These are phyloP conservation scores for Aspergillus incahuasiensis DNA, from an alignment of 495 filamentous ascomycete genomes.

Conservation along the genomic window DNA sequence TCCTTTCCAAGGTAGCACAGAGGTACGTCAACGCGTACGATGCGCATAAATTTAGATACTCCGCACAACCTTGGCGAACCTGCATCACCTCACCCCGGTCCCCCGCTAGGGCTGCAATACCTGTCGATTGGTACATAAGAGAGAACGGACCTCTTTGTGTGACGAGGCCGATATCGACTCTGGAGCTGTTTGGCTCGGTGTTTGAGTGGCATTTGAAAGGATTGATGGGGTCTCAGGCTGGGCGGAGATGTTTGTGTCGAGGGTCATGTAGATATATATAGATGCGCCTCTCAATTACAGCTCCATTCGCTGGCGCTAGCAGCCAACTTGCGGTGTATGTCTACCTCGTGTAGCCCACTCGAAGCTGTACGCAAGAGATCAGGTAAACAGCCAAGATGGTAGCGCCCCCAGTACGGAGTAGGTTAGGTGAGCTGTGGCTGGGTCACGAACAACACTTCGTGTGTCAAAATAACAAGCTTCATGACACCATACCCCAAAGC, in stretches of 20 bases:
- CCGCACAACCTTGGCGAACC: conserved; percentile 4
- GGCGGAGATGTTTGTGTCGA: neutral
- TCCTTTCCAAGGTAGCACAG: neutral
- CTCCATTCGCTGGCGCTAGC: neutral
- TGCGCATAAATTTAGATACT: neutral
- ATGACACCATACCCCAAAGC: neutral
- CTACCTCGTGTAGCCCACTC: neutral
- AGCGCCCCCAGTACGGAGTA: too few relatives aligned
- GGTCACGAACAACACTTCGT: too few relatives aligned
- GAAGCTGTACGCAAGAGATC: neutral
- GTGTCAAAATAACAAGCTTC: neutral
- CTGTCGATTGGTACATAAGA: neutral
- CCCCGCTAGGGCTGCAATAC: neutral
- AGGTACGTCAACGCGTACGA: neutral
- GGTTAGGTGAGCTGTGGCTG: too few relatives aligned
- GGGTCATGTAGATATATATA: neutral
- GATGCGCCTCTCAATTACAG: neutral
- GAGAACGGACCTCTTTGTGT: conserved; percentile 3
- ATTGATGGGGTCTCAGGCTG: neutral
- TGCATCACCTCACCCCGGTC: neutral
- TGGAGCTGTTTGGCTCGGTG: conserved; percentile 4
- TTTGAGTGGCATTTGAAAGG: neutral
- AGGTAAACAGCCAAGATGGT: too few relatives aligned
- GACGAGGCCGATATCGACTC: neutral
- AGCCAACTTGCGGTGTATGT: neutral